Conservation (phyloP, 1,284 basidiomycete species). For the Sanghuangporus weigelae region DNA sequence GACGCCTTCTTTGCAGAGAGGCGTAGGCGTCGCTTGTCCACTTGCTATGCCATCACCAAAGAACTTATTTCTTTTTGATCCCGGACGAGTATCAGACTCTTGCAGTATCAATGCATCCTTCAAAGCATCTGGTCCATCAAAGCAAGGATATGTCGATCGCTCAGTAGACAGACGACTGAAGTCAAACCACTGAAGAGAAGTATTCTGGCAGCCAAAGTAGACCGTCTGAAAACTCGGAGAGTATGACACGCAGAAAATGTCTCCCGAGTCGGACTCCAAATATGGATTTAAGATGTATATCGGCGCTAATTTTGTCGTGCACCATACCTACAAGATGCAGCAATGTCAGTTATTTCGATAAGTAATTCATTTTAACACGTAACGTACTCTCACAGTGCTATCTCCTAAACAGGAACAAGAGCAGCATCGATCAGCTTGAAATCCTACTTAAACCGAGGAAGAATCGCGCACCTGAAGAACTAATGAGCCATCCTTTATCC, state of each 20-base stretch:
- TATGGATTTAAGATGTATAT: slow-evolving; percentile 82
- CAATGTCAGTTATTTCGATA: slow-evolving; percentile 1
- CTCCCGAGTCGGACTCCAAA: slow-evolving; percentile 80
- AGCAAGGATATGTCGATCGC: background rate
- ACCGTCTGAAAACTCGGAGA: slow-evolving; percentile 64
- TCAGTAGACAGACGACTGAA: slow-evolving; percentile 36
- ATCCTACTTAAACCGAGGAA: background rate
- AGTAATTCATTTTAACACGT: background rate
- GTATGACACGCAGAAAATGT: slow-evolving; percentile 88
- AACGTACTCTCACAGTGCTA: slow-evolving; percentile 71
- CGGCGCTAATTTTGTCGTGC: slow-evolving; percentile 61
- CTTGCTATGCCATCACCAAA: slow-evolving; percentile 42
- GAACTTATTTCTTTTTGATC: slow-evolving; percentile 68
- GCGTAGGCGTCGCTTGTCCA: slow-evolving; percentile 18
- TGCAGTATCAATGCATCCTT: background rate
- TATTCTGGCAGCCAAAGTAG: slow-evolving; percentile 89
- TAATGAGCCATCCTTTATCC: slow-evolving; percentile 81
- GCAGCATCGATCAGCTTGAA: background rate
- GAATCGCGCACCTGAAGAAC: slow-evolving; percentile 60
- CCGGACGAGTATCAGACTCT: slow-evolving; percentile 8
- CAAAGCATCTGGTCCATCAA: background rate
- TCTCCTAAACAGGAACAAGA: slow-evolving; percentile 49
- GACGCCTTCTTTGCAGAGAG: slow-evolving; percentile 19
- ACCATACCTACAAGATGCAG: slow-evolving; percentile 67
- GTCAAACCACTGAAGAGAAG: slow-evolving; percentile 81